Evolutionary conservation across 176 grass and related monocot genomes (phyloP), one percentile per base, ranked within the genome.

Genomic region (Triticum turgidum): DNA sequence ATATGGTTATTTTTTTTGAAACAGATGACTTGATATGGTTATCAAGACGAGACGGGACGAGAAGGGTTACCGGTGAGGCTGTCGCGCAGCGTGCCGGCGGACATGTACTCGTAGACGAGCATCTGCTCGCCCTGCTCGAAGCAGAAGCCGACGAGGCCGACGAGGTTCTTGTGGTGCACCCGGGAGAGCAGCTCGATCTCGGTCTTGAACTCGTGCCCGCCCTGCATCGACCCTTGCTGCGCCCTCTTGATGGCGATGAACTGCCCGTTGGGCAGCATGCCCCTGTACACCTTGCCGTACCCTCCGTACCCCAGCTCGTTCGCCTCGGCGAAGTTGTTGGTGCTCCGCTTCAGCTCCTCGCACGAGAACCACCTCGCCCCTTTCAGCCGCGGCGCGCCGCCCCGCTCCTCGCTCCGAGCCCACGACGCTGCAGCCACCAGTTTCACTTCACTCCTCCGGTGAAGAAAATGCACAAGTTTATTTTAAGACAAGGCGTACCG

Each of bases 111-210:
- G 82, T 99, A 96, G 44, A 99, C 92, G 65, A 99, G 92, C 94
- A 99, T 99, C 92, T 96, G 94, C 81, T 99, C 94, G 62, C 90
- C 94, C 85, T 96, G 90, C 66, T 99, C 97, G 65, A 91, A 99
- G 88, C 94, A 99, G 92, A 99, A 99, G 13, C 97, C 97, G 17
- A 99, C 42, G 34, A 99, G 88, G 24, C 88, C 87, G 24, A 99
- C 92, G 41, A 99, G 91, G 88, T 99, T 99, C 83, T 99, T 99
- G 92, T 99, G 97, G 90, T 99, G 97, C 79, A 99, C 97, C 62
- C 97, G 92, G 35, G 97, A 99, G 71, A 99, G 97, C 92, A 99
- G 83, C 85, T 99, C 97, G 65, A 99, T 99, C 90, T 99, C 97
- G 0, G 92, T 99, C 85, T 99, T 96, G 85, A 99, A 99, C 84